These are phyloP conservation scores for Lumnitzera littorea DNA, from an alignment of 345 rosid species.

Conservation along the genomic window DNA sequence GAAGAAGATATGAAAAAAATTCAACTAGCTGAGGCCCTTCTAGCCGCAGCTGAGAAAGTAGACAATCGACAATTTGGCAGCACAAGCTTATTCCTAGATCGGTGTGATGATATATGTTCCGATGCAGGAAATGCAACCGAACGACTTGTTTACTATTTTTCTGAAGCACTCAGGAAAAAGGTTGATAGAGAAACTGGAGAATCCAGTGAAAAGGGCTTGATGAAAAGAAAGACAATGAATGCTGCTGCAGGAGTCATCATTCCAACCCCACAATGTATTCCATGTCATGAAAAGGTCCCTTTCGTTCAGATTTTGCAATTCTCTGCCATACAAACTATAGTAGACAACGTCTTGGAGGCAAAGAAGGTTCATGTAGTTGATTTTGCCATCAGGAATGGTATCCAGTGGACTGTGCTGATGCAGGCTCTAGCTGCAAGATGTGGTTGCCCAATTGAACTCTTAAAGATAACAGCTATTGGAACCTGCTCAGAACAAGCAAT, in stretches of 20 bases:
- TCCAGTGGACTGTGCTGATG: constrained; percentile 25
- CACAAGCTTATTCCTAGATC: constrained; percentile 13
- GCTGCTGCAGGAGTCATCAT: background rate
- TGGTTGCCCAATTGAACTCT: constrained; percentile 17
- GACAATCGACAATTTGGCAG: constrained; percentile 14
- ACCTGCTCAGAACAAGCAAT: background rate
- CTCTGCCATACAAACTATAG: constrained; percentile 22
- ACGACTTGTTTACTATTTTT: constrained; percentile 5
- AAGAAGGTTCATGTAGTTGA: constrained; percentile 32
- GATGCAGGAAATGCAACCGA: constrained; percentile 17
- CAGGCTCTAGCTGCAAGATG: constrained; percentile 16
- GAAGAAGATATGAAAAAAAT: constrained; percentile 15
- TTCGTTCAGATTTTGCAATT: constrained; percentile 21
- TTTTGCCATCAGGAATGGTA: constrained; percentile 12
- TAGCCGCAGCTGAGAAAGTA: constrained; percentile 27
- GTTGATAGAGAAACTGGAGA: constrained; percentile 16
- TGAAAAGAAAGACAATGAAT: background rate
- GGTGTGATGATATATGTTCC: constrained; percentile 16
- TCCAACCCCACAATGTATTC: background rate
- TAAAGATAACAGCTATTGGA: constrained; percentile 22
- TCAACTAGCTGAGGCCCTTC: constrained; percentile 21
- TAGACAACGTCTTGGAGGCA: constrained; percentile 17
- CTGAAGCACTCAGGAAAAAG: constrained; percentile 13
- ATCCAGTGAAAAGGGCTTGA: constrained; percentile 3
- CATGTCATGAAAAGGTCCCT: constrained; percentile 11